phyloP scores from a whole-genome alignment of 225 moss, liverwort and hornwort genomes.

The Marchantia paleacea region DNA sequence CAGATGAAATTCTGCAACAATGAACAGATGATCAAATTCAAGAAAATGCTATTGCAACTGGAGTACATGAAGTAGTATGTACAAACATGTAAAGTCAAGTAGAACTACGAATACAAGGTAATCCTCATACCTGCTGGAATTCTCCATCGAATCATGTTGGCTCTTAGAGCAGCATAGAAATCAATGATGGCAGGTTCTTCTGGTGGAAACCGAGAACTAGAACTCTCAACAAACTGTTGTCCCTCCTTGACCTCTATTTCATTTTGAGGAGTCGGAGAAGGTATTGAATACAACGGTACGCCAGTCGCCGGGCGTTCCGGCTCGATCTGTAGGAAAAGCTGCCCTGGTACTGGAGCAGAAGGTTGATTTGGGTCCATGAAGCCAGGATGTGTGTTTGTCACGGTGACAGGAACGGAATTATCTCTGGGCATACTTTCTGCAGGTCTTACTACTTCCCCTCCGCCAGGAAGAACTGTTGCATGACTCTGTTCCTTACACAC shows the following conservation, averaged over 20 bases:
- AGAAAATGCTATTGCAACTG: no score
- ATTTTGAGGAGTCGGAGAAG: neutral
- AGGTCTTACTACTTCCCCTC: neutral
- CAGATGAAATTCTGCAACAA: slow-evolving; percentile 39
- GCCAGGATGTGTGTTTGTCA: neutral
- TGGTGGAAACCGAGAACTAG: neutral
- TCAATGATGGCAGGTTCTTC: slow-evolving; percentile 18
- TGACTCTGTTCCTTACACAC: neutral
- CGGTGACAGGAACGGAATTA: neutral
- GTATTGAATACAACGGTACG: neutral
- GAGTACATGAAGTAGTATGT: no score
- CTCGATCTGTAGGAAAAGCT: neutral
- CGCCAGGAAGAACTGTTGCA: neutral
- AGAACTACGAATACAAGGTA: no score
- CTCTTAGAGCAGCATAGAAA: slow-evolving; percentile 34
- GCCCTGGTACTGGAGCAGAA: neutral
- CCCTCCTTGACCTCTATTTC: neutral
- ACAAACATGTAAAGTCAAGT: no score
- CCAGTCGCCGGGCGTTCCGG: neutral
- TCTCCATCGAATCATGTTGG: slow-evolving; percentile 47
- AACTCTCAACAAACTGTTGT: slow-evolving; percentile 1
- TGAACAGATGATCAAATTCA: no score
- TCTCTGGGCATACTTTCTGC: neutral
- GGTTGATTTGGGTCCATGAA: neutral
- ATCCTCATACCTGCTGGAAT: slow-evolving; percentile 40